Evolutionary conservation across 2,329 filamentous ascomycete species (phyloP).

Genomic region (Calonectria naviculata): DNA sequence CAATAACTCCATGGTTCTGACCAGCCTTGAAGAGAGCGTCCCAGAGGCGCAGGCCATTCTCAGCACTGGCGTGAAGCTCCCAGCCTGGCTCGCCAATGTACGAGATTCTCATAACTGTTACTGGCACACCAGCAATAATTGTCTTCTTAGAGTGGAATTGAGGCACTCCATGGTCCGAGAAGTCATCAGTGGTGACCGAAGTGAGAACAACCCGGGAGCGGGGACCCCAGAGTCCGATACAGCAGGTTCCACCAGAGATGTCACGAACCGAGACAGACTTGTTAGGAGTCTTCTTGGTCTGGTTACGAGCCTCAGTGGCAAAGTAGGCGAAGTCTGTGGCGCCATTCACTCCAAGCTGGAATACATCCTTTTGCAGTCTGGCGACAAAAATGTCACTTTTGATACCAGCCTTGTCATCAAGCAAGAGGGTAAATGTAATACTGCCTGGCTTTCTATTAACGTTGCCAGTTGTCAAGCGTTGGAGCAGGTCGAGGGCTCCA

Average conservation of each 20-base stretch:
- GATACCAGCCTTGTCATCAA: constrained; percentile 65
- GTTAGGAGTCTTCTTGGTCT: constrained; percentile 52
- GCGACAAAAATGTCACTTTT: constrained; percentile 68
- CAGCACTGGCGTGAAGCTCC: constrained; percentile 71
- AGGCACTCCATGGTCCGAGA: constrained; percentile 57
- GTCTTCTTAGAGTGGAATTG: constrained; percentile 62
- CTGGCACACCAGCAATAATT: constrained; percentile 65
- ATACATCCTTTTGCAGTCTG: constrained; percentile 58
- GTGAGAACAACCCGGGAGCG: constrained; percentile 62
- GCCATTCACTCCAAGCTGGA: constrained; percentile 68
- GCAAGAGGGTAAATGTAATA: constrained; percentile 67
- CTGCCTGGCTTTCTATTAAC: constrained; percentile 58
- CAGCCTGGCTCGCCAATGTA: constrained; percentile 72
- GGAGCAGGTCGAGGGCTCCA: constrained; percentile 65
- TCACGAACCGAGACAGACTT: constrained; percentile 65
- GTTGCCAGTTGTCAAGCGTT: constrained; percentile 63
- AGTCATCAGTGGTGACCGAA: constrained; percentile 56
- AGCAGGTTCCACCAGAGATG: constrained; percentile 69
- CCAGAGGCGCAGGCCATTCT: constrained; percentile 69
- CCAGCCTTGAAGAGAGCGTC: constrained; percentile 67
- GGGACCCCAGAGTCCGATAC: constrained; percentile 73
- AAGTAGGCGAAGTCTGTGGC: constrained; percentile 66
- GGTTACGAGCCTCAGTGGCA: constrained; percentile 60
- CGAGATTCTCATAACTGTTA: constrained; percentile 65
- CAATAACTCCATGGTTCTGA: constrained; percentile 64